Percentiles rank a stretch among this genome's conserved stretches.
These are phyloP conservation scores for Microglena sp. DNA, from an alignment of 139 green algal species.

Conservation along the genomic window DNA sequence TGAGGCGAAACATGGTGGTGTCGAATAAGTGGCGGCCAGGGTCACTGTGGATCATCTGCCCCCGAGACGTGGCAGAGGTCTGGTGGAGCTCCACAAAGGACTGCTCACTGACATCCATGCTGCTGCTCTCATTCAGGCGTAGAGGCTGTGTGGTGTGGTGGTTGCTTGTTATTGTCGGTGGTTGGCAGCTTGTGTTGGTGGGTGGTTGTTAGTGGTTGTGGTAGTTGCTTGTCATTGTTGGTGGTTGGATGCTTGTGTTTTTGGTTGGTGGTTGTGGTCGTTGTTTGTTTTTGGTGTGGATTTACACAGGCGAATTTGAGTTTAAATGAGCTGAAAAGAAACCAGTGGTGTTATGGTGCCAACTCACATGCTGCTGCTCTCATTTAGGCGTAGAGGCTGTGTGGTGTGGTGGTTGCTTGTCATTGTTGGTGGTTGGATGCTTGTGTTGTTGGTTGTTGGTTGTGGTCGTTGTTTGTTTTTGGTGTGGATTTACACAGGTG, in stretches of 20 bases:
- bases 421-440: too few relatives aligned
- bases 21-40: slow-evolving; percentile 50
- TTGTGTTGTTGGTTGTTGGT: too few relatives aligned
- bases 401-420: not conserved
- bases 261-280: too few relatives aligned
- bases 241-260: too few relatives aligned
- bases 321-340: too few relatives aligned
- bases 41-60: slow-evolving; percentile 21
- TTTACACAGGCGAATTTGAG: too few relatives aligned
- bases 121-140: slow-evolving; percentile 11
- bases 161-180: not conserved
- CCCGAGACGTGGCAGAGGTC: slow-evolving; percentile 16
- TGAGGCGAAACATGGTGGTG: slow-evolving; percentile 79
- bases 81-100: slow-evolving; percentile 22
- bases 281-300: too few relatives aligned
- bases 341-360: too few relatives aligned
- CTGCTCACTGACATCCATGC: slow-evolving; percentile 26
- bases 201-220: too few relatives aligned
- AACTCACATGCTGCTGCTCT: not conserved
- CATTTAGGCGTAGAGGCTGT: slow-evolving; percentile 11
- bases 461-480: too few relatives aligned
- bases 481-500: too few relatives aligned
- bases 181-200: too few relatives aligned
- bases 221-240: not conserved
- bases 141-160: slow-evolving; percentile 1